Percentiles rank a stretch among this genome's conserved stretches.
Conservation (phyloP, 2,329 filamentous ascomycete genomes). For the Alternaria sp. region DNA sequence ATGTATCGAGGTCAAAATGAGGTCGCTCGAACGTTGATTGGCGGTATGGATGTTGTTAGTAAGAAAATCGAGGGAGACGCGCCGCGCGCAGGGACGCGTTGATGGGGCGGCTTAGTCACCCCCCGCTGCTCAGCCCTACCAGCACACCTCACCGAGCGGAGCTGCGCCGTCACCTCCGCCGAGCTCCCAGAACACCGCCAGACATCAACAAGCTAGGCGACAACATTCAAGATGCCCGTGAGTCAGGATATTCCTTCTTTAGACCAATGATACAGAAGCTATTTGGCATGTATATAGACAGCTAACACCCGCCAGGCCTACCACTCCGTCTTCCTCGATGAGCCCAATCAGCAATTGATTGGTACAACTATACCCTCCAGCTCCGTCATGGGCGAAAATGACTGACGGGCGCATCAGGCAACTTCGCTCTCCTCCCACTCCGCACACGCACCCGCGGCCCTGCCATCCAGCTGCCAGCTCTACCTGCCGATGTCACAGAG, state of each 20-base stretch:
- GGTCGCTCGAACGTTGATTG: neutral
- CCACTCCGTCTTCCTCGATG: constrained; percentile 93
- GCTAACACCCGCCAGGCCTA: constrained; percentile 72
- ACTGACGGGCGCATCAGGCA: constrained; percentile 61
- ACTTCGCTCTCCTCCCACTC: constrained; percentile 92
- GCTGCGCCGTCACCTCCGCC: constrained; percentile 38
- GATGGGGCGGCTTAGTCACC: constrained; percentile 42
- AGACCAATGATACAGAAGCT: no score
- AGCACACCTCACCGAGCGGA: constrained; percentile 36
- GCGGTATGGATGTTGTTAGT: neutral
- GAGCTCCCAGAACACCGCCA: constrained; percentile 29
- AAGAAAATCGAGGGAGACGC: constrained; percentile 18
- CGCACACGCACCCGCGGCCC: constrained; percentile 96
- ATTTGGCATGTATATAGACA: no score
- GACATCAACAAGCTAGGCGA: constrained; percentile 21
- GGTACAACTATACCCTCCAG: constrained; percentile 49
- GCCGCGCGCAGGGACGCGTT: constrained; percentile 41
- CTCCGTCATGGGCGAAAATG: neutral
- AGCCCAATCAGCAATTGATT: constrained; percentile 72
- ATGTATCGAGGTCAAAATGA: neutral
- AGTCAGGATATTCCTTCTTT: constrained; percentile 9
- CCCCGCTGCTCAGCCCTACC: constrained; percentile 44
- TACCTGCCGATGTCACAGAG: constrained; percentile 61
- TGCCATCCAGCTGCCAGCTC: constrained; percentile 78
- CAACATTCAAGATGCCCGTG: constrained; percentile 56